These are phyloP conservation scores for Dendrobium chrysotoxum DNA, from an alignment of 106 monocot species.

Conservation along the genomic window DNA sequence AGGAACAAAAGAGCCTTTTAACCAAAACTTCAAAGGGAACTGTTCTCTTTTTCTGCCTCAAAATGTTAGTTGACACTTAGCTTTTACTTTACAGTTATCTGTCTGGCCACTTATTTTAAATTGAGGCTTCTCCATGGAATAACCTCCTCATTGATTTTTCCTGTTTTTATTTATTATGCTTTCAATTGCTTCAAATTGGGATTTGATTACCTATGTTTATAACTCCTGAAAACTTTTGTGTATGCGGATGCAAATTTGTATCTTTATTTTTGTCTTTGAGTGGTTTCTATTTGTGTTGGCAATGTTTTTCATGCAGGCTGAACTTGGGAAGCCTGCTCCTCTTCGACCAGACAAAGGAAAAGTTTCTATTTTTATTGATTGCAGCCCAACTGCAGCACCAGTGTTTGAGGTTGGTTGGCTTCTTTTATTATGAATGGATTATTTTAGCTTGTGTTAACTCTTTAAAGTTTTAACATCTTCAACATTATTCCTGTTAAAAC, in stretches of 20 bases:
- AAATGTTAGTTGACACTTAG: background rate
- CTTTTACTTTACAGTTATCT: background rate
- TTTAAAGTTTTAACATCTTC: background rate
- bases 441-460: background rate
- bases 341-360: conserved; percentile 83
- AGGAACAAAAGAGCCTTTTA: background rate
- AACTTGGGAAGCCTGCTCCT: conserved; percentile 68
- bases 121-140: background rate
- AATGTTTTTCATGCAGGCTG: conserved; percentile 45
- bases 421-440: background rate
- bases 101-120: background rate
- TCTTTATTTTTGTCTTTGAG: background rate
- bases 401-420: conserved; percentile 63
- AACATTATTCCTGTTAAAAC: background rate
- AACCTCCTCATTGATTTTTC: background rate
- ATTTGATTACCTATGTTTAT: background rate
- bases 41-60: background rate
- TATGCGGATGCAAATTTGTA: background rate
- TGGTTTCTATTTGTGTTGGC: background rate
- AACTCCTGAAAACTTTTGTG: background rate
- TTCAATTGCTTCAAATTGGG: background rate
- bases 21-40: background rate
- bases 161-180: background rate
- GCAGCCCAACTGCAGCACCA: conserved; percentile 77
- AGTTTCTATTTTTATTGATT: conserved; percentile 74